Percentiles rank a stretch among this genome's conserved stretches.
Evolutionary conservation across 2,329 filamentous ascomycete genomes (phyloP).

Genomic region (Pseudocercospora ulei): DNA sequence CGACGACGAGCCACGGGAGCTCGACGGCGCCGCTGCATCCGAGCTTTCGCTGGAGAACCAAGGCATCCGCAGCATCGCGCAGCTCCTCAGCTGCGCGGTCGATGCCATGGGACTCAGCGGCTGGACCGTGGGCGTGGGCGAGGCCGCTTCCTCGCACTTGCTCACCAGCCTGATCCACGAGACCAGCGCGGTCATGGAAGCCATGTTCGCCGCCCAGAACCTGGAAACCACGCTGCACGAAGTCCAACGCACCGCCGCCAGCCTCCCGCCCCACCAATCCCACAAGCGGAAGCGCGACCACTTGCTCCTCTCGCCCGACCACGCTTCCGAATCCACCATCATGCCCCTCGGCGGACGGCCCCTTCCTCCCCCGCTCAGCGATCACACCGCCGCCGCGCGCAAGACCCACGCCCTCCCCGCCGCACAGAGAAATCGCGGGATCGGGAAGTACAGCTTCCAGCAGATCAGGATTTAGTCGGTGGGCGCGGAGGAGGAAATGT

Average conservation of each 20-base stretch:
- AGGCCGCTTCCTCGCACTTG: slow-evolving; percentile 11
- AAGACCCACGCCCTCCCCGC: slow-evolving; percentile 9
- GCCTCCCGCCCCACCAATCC: slow-evolving; percentile 3
- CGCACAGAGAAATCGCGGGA: slow-evolving; percentile 16
- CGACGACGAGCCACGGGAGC: slow-evolving; percentile 40
- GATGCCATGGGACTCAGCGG: slow-evolving; percentile 66
- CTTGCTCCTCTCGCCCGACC: slow-evolving; percentile 10
- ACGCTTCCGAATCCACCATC: slow-evolving; percentile 2
- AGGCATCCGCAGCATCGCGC: slow-evolving; percentile 60
- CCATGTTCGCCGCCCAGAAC: slow-evolving; percentile 13
- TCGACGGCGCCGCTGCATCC: slow-evolving; percentile 48
- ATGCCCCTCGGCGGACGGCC: slow-evolving; percentile 16
- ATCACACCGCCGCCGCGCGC: background rate
- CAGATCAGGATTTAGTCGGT: slow-evolving; percentile 19
- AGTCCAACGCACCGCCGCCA: slow-evolving; percentile 12
- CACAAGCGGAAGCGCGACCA: slow-evolving; percentile 13
- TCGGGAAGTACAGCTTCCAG: slow-evolving; percentile 18
- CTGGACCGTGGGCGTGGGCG: slow-evolving; percentile 56
- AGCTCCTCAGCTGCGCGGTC: slow-evolving; percentile 61
- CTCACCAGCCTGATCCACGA: slow-evolving; percentile 16
- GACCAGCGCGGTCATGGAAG: slow-evolving; percentile 14
- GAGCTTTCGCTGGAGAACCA: slow-evolving; percentile 52
- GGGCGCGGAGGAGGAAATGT: too few relatives aligned
- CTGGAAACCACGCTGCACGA: slow-evolving; percentile 13
- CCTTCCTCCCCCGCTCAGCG: slow-evolving; percentile 6